phyloP scores from a whole-genome alignment of 257 asterid species.

The Echites panduratus region DNA sequence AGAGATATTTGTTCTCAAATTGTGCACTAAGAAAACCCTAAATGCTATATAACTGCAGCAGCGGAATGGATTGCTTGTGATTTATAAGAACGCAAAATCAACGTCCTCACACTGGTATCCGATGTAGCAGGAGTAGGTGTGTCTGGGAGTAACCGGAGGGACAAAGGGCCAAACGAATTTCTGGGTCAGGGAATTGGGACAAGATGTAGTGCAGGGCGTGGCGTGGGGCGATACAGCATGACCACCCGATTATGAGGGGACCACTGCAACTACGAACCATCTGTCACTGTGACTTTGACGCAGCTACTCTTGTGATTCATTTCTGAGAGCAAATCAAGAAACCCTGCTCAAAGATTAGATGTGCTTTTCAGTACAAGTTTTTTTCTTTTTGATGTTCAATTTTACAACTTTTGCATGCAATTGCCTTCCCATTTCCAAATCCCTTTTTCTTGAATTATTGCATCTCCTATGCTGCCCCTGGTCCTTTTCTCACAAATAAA shows the following conservation, averaged over 20 bases:
- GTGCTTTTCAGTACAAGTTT: neutral
- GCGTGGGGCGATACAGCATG: slow-evolving; percentile 25
- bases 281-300: slow-evolving; percentile 1
- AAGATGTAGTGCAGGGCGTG: slow-evolving; percentile 27
- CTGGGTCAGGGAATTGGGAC: slow-evolving; percentile 22
- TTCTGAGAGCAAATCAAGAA: neutral
- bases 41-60: neutral
- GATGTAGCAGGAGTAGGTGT: neutral
- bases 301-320: neutral
- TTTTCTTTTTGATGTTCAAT: neutral
- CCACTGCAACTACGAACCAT: slow-evolving; percentile 34
- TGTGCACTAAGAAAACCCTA: slow-evolving; percentile 2
- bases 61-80: slow-evolving; percentile 5
- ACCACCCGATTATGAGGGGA: slow-evolving; percentile 30
- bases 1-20: neutral
- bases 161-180: slow-evolving; percentile 24
- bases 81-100: neutral
- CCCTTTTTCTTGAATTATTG: neutral
- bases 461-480: neutral
- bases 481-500: neutral
- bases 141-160: slow-evolving; percentile 11
- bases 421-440: neutral
- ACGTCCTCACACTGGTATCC: slow-evolving; percentile 7
- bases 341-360: slow-evolving; percentile 6
- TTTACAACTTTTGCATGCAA: neutral